Evolutionary conservation across 352 stramenopile genomes (phyloP).

Genomic region (Blastocystis sp.): DNA sequence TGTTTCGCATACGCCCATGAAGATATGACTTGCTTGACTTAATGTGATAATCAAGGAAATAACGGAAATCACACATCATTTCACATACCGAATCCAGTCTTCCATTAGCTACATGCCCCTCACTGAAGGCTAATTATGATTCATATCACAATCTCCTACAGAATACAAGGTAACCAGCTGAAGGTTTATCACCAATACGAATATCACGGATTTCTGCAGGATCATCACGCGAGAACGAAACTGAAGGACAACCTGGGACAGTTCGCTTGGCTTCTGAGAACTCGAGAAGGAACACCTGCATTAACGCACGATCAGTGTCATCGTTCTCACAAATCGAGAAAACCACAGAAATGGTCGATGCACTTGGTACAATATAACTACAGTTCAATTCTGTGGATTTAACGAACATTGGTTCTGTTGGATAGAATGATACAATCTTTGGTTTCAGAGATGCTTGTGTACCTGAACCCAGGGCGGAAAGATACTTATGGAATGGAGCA

Average conservation of each 20-base stretch:
- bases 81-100: background rate
- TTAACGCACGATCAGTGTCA: slow-evolving; percentile 29
- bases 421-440: slow-evolving; percentile 28
- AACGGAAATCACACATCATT: slow-evolving; percentile 17
- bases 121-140: background rate
- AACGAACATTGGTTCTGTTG: background rate
- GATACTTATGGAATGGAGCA: slow-evolving; percentile 49
- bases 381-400: background rate
- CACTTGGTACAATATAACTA: slow-evolving; percentile 29
- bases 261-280: slow-evolving; percentile 42
- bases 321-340: slow-evolving; percentile 40
- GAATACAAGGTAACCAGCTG: slow-evolving; percentile 15
- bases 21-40: slow-evolving; percentile 41
- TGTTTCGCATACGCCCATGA: slow-evolving; percentile 37
- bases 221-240: slow-evolving; percentile 16
- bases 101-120: background rate
- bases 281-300: slow-evolving; percentile 47
- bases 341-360: slow-evolving; percentile 19
- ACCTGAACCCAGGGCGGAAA: background rate
- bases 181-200: slow-evolving; percentile 18
- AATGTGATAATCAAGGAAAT: slow-evolving; percentile 41
- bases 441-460: background rate
- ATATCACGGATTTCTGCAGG: slow-evolving; percentile 2
- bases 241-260: slow-evolving; percentile 6
- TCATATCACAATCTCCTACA: background rate